Evolutionary conservation across 306 rosid genomes (phyloP), one percentile per base, ranked within the genome.

Genomic region (Betula pendula): DNA sequence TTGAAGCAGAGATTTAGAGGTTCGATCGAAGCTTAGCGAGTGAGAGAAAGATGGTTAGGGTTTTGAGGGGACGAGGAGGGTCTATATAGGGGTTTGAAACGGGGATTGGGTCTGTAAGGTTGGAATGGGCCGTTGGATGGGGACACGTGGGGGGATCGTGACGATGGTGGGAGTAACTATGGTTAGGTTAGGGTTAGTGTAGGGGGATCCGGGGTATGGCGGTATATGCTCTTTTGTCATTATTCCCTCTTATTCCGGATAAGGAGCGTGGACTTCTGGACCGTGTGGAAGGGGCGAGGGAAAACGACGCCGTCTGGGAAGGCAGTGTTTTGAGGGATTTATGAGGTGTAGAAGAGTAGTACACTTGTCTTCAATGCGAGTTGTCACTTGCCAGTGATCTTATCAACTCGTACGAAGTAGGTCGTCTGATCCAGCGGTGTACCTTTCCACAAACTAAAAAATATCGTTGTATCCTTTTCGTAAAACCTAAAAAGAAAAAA

Each of bases 171-270:
- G 5, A 20, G 45, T 80, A 83, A 90, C 92, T 56, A 27, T 70
- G 88, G 92, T 85, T 85, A 58, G 71, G 87, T 84, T 55, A 0
- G n/a, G 16, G 45, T 35, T 76, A 77, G 69, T 89, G 93, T 29
- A 68, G 68, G 84, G 93, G 82, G 81, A 82, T 78, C 83, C 82
- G 24, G 75, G 81, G 84, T 24, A 53, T 33, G 20, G 68, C 16
- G 76, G 87, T 67, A 84, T 84, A 83, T 79, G 75, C 87, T 56
- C 2, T 70, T 70, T 11, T 51, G 79, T 83, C 77, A 14, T 52
- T n/a, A 17, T 35, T 35, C 35, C 2, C 1, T 51, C n/a, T n/a
- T 47, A 29, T 74, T 70, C 71, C 55, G 79, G 60, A 42, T 24
- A 4, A n/a, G 22, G 45, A 9, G 62, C 11, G 17, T 12, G 52